Evolutionary conservation across 2,329 filamentous ascomycete genomes (phyloP), one percentile per base, ranked within the genome.

Genomic region (Penicillium sp.): DNA sequence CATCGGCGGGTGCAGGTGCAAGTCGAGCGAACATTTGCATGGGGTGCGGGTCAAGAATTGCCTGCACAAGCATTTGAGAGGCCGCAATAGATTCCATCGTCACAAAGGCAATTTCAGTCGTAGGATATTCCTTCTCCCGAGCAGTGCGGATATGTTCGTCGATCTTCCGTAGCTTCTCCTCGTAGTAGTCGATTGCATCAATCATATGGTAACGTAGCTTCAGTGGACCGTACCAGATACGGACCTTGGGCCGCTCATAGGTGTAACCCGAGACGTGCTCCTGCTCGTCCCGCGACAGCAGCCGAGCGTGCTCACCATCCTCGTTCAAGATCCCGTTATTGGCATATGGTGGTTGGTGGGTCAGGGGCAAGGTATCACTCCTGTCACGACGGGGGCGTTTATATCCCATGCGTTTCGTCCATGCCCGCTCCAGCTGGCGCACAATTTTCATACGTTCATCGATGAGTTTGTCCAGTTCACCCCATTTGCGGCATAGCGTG

Each of bases 1-100:
- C 84, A 64, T 97, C 91, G 0, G 87, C 83, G 0, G 93, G 93
- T 1, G 91, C 84, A 0, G 93, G 93, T 2, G 91, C 90, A 23
- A 86, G 79, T 49, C 89, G 90, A 7, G 91, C 90, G 44, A 95
- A 74, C 5, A 98, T 77, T 50, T 87, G 85, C 47, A 90, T 84
- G 0, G 94, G 93, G 9, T 87, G 85, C 3, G 93, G 89, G 62
- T 97, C 91, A 43, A 98, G 82, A 9, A 95, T 84, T 3, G 93
- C 90, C 69, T 98, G 93, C 35, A 95, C 88, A 20, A 90, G 88
- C 89, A 97, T 95, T 72, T 98, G 93, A 54, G 80, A 82, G 16
- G 90, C 85, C 11, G 90, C 87, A 40, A 95, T 93, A 3, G 89
- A 93, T 71, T 96, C 88, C 89, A 98, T 94, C 0, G 93, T 97